phyloP scores from a whole-genome alignment of 2,329 filamentous ascomycete species.

The Talaromyces albobiverticillius region DNA sequence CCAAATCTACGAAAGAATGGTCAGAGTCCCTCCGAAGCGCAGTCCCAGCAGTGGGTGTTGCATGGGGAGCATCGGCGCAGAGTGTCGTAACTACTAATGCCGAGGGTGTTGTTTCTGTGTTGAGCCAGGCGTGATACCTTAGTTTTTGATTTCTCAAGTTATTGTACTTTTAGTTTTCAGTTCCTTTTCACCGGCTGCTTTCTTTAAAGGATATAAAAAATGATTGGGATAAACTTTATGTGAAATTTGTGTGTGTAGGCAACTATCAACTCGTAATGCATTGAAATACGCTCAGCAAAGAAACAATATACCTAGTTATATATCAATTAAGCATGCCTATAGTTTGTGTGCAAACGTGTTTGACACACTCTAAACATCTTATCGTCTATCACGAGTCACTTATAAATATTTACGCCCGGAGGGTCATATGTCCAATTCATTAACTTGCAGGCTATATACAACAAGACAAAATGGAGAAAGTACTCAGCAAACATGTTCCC shows the following conservation, averaged over 20 bases:
- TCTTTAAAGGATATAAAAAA: background rate
- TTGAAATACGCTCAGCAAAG: too few species aligned
- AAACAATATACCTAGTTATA: too few species aligned
- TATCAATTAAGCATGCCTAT: too few species aligned
- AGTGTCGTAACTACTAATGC: conserved; percentile 71
- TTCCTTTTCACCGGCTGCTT: conserved; percentile 17
- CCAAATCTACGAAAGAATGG: conserved; percentile 85
- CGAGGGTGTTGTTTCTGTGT: conserved; percentile 71
- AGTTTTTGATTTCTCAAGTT: conserved; percentile 17
- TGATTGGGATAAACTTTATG: background rate
- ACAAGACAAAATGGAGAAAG: too few species aligned
- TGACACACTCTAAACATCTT: too few species aligned
- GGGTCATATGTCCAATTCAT: too few species aligned
- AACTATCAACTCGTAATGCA: too few species aligned
- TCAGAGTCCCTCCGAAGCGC: conserved; percentile 77
- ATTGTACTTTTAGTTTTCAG: conserved; percentile 19
- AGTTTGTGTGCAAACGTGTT: too few species aligned
- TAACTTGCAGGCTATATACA: too few species aligned
- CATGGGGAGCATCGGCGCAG: conserved; percentile 74
- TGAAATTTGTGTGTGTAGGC: background rate
- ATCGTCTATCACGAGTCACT: too few species aligned
- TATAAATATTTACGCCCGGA: too few species aligned
- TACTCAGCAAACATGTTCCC: too few species aligned
- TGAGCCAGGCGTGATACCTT: conserved; percentile 54
- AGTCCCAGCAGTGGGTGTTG: conserved; percentile 67